Evolutionary conservation across 805 yeast species (phyloP), one percentile per base, ranked within the genome.

Genomic region (Lachancea sp.): DNA sequence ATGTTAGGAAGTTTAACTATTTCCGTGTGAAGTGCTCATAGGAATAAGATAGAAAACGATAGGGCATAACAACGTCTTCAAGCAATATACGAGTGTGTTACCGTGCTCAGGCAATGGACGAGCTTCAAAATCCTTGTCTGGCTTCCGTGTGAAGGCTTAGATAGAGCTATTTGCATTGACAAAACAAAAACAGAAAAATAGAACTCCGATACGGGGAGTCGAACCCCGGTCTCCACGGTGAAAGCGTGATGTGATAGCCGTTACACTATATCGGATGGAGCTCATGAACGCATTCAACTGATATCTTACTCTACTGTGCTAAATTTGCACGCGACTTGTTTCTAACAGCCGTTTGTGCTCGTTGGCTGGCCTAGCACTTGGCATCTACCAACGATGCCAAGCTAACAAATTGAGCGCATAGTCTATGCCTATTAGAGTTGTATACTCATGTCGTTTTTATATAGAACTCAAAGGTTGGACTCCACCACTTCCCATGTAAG

Each of bases 401-500:
- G n/a, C n/a, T n/a, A n/a, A n/a, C n/a, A n/a, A n/a, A n/a, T n/a
- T n/a, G n/a, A n/a, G n/a, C n/a, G n/a, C n/a, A n/a, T n/a, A n/a
- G n/a, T n/a, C n/a, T n/a, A n/a, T n/a, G n/a, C n/a, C n/a, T n/a
- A n/a, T n/a, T n/a, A n/a, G n/a, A n/a, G n/a, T n/a, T 30, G 7
- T 30, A 30, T 30, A 8, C 20, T 5, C n/a, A 12, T 26, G n/a
- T 26, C 12, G 8, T 13, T 22, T 26, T 15, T 26, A 26, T 26
- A 6, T n/a, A n/a, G n/a, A n/a, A n/a, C n/a, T 17, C n/a, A 43
- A 16, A 36, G 6, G 26, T 45, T 38, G 29, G 56, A 48, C 45
- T 62, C 67, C 29, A 62, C 54, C 9, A 61, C 61, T 25, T 54
- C 51, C 65, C 65, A 62, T 9, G 44, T 36, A 8, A 53, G 30